Evolutionary conservation across 768 basidiomycete species (phyloP), one percentile per base, ranked within the genome.

Genomic region (Cantharellus cinnabarinus): DNA sequence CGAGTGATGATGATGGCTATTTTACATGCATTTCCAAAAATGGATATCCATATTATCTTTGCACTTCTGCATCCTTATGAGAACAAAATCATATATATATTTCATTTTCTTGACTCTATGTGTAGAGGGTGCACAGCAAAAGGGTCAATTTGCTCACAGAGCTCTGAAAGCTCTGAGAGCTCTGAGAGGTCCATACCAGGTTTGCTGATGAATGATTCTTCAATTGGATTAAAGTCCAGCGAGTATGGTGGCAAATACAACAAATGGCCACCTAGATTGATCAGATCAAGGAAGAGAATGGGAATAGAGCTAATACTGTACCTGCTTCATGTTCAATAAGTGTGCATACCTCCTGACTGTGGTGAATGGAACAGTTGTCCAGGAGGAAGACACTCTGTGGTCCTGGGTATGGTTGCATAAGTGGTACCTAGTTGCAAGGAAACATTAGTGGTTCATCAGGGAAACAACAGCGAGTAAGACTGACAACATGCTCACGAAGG

Each of bases 201-300:
- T 29, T 29, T 29, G 20, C 20, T 29, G 20, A 29, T 29, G 35
- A 70, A 71, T 2, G 63, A 65, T 57, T 71, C 70, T 60, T 71
- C 68, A 59, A 72, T 71, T 2, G 69, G 70, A 53, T 69, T 71
- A 37, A 71, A 63, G 56, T 72, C 69, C 2, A 67, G 71, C 2
- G 71, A 72, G 60, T 71, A 72, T 0, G 69, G 63, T 4, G 69
- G 70, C 0, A 71, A 62, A 59, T 61, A 71, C 2, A 67, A 2
- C 0, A 71, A 51, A 3, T 68, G 44, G 40, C 62, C 62, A 5
- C 65, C 70, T 67, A 44, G 10, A 51, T 50, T 15, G 35, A 44
- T n/a, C 38, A 57, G 5, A 42, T 5, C 41, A 2, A 5, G 20
- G 54, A 15, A 61, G 52, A 37, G 40, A 14, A 62, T 58, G 42